Evolutionary conservation across 2,329 filamentous ascomycete species (phyloP).

Genomic region (Coniochaeta ligniaria): DNA sequence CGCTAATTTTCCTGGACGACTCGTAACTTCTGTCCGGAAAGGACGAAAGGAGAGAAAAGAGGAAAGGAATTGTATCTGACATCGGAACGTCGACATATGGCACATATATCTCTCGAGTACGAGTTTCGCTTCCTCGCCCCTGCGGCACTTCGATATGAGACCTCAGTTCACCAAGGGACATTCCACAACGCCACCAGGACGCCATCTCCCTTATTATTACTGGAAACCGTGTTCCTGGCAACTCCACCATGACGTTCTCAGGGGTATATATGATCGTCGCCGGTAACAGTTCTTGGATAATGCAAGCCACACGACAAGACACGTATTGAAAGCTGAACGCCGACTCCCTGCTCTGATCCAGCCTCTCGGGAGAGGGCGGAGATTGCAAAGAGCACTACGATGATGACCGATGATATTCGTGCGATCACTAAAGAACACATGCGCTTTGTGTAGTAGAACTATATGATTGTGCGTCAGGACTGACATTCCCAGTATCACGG

Average conservation of each 20-base stretch:
- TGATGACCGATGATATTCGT: too few relatives aligned
- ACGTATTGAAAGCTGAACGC: too few relatives aligned
- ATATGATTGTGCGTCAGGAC: background rate
- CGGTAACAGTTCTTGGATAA: too few relatives aligned
- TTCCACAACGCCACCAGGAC: background rate
- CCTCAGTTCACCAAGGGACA: background rate
- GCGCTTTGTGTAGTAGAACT: too few relatives aligned
- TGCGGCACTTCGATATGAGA: background rate
- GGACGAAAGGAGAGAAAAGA: background rate
- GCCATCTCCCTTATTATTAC: background rate
- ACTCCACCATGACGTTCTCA: background rate
- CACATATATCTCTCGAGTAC: background rate
- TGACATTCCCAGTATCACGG: background rate
- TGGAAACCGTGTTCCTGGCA: background rate
- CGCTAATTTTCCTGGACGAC: background rate
- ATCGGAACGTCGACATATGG: background rate
- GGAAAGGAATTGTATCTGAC: background rate
- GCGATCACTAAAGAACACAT: too few relatives aligned
- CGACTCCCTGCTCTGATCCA: too few relatives aligned
- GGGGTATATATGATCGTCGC: too few relatives aligned
- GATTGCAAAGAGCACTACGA: too few relatives aligned
- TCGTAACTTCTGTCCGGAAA: background rate
- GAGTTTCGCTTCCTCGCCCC: background rate
- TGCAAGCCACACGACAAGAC: too few relatives aligned
- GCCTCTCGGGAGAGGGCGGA: too few relatives aligned